Evolutionary conservation across 306 rosid genomes (phyloP), one percentile per base, ranked within the genome.

Genomic region (Corylus heterophylla): DNA sequence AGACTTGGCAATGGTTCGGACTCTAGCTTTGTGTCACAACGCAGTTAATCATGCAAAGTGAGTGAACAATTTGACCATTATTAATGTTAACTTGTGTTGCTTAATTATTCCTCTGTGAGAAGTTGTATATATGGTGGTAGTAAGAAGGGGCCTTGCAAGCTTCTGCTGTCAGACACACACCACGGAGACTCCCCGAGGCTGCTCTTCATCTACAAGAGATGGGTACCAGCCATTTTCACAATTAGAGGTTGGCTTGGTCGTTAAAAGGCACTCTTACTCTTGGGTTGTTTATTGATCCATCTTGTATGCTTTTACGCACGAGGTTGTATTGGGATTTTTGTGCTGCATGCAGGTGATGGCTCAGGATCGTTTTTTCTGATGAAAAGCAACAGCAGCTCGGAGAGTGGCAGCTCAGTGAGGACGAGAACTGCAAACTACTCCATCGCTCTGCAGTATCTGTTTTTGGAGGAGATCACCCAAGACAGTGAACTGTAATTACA

Each of bases 1-100:
- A 84, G 98, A 92, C 84, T 54, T 95, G 67, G 97, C 98, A 61
- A 92, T 95, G 95, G 89, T 90, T 84, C 85, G 97, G 86, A 89
- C 83, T 59, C 87, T 94, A 16, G 97, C 98, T 74, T 86, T 94
- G 76, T 89, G 98, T 79, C 88, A 86, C 77, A 89, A 87, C 84
- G 97, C 98, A 79, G 66, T 94, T 29, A 58, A 75, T 67, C 89
- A 79, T 77, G 95, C 95, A 22, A 94, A 89, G 98, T 92, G 82
- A 85, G 97, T 71, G 10, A 77, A 42, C 71, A 31, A 48, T 13
- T 39, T 42, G 51, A 45, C 17, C 47, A n/a, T 42, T 35, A 25
- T 39, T 44, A 39, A 39, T 42, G 27, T 68, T 8, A n/a, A 0
- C 2, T 20, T 9, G 51, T 17, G 42, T 12, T 73, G 56, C 72